Conservation (phyloP, 176 grass and related monocot genomes). For the Bromus sterilis region DNA sequence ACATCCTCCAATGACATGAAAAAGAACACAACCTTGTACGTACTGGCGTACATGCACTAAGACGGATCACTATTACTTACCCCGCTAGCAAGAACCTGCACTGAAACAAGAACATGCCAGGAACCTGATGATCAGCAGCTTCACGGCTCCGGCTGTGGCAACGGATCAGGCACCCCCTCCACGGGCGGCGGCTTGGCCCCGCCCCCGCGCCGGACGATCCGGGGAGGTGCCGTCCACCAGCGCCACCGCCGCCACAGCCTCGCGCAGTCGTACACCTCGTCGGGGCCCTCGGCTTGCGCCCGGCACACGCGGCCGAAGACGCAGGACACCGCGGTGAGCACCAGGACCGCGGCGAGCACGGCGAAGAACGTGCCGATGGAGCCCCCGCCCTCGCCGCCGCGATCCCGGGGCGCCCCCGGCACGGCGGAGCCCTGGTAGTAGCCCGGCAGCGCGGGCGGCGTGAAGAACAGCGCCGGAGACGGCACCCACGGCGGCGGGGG, state of each 20-base stretch:
- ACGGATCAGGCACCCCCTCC: constrained; percentile 1
- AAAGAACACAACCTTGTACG: neutral
- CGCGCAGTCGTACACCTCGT: constrained; percentile 64
- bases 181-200: constrained; percentile 33
- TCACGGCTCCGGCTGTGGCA: constrained; percentile 58
- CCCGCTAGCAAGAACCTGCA: neutral
- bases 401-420: neutral
- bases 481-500: constrained; percentile 20
- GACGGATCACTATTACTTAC: neutral
- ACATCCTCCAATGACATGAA: neutral
- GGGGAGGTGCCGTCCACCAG: constrained; percentile 20
- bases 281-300: constrained; percentile 36
- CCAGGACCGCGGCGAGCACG: constrained; percentile 56
- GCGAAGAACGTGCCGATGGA: constrained; percentile 69
- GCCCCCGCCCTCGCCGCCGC: neutral
- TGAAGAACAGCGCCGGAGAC: neutral
- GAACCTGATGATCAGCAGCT: constrained; percentile 15
- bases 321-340: constrained; percentile 73
- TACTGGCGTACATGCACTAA: neutral
- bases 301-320: constrained; percentile 62
- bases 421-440: constrained; percentile 26
- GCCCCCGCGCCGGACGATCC: constrained; percentile 19
- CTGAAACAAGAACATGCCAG: neutral
- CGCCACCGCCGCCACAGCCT: constrained; percentile 33
- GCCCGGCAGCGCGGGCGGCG: constrained; percentile 39